A percentile compares a stretch with the other conserved stretches of the same genome.
phyloP scores from a whole-genome alignment of 352 stramenopile genomes.

The Pythium brassicae region DNA sequence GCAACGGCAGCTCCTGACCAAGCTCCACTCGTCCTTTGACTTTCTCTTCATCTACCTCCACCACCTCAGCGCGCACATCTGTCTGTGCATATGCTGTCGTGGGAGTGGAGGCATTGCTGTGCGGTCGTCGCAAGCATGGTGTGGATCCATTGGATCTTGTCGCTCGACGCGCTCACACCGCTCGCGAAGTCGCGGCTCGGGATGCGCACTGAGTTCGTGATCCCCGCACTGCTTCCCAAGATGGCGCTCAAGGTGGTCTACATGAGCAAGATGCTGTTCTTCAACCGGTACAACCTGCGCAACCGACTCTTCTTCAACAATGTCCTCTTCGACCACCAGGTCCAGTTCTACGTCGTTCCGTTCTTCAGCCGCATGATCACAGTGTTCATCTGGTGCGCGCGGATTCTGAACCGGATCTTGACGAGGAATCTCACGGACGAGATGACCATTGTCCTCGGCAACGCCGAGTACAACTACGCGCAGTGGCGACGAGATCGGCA shows the following conservation, averaged over 20 bases:
- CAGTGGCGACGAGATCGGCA: background rate
- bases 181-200: conserved; percentile 7
- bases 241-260: conserved; percentile 12
- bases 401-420: conserved; percentile 4
- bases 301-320: conserved; percentile 12
- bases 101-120: conserved; percentile 9
- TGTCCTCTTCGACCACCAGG: background rate
- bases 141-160: conserved; percentile 19
- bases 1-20: conserved; percentile 14
- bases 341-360: conserved; percentile 8
- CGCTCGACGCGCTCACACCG: conserved; percentile 19
- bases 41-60: conserved; percentile 14
- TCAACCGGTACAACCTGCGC: conserved; percentile 10
- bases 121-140: conserved; percentile 2
- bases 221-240: conserved; percentile 6
- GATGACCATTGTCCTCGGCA: conserved; percentile 3
- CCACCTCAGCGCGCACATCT: conserved; percentile 10
- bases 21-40: conserved; percentile 17
- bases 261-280: conserved; percentile 11
- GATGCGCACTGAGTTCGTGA: background rate
- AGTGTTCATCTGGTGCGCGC: conserved; percentile 10
- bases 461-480: conserved; percentile 12
- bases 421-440: conserved; percentile 4
- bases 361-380: conserved; percentile 12
- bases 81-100: conserved; percentile 10